Conservation (phyloP, 2,329 filamentous ascomycete species). For the Aspergillus tamarii region DNA sequence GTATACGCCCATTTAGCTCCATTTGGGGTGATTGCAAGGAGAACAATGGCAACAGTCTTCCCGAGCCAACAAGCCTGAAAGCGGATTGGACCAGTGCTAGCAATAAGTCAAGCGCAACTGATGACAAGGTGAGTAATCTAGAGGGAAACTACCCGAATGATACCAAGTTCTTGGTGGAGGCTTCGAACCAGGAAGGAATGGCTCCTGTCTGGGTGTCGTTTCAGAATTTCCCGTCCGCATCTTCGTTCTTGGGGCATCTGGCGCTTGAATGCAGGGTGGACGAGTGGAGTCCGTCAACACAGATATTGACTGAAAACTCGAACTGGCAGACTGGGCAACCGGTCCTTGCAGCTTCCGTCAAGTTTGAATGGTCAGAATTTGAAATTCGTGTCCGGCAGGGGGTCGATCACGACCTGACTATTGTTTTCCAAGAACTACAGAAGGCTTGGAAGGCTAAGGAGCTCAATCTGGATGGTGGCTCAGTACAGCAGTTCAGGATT, state of each 20-base stretch:
- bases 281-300: slow-evolving; percentile 15
- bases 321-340: slow-evolving; percentile 1
- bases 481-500: slow-evolving; percentile 16
- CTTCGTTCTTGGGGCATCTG: slow-evolving; percentile 23
- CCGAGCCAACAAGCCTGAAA: background rate
- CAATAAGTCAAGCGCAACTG: background rate
- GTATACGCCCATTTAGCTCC: background rate
- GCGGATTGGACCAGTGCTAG: no score
- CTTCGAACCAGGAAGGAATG: slow-evolving; percentile 15
- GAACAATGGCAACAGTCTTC: no score
- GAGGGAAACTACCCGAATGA: background rate
- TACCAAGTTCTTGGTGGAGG: slow-evolving; percentile 23
- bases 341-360: slow-evolving; percentile 24
- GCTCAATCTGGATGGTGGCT: background rate
- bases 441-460: slow-evolving; percentile 20
- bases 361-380: slow-evolving; percentile 24
- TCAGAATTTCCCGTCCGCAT: slow-evolving; percentile 15
- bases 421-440: slow-evolving; percentile 17
- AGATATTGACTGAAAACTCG: slow-evolving; percentile 13
- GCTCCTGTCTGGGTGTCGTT: slow-evolving; percentile 24
- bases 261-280: slow-evolving; percentile 15
- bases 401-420: slow-evolving; percentile 20
- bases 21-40: background rate
- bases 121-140: background rate
- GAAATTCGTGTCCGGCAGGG: slow-evolving; percentile 24